Conservation (phyloP, 345 rosid species). For the Erucastrum elatum region DNA sequence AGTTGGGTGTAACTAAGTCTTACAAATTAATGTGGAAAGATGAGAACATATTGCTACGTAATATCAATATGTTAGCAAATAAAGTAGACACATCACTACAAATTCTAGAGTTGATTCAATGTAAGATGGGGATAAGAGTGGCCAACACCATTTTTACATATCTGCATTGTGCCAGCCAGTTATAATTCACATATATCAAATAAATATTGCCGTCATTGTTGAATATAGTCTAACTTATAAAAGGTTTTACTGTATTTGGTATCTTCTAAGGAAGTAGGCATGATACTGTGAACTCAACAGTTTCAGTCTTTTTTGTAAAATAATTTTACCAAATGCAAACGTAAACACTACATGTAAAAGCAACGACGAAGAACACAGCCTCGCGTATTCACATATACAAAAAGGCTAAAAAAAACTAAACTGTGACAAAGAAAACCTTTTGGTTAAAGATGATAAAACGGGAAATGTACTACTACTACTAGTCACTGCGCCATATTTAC, state of each 20-base stretch:
- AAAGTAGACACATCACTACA: background rate
- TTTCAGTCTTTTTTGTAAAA: background rate
- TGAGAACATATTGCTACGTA: background rate
- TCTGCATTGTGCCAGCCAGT: background rate
- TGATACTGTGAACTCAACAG: background rate
- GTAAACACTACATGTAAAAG: no score
- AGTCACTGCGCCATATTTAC: constrained; percentile 20
- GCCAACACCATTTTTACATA: background rate
- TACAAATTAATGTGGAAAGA: background rate
- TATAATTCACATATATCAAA: background rate
- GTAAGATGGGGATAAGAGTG: constrained; percentile 20
- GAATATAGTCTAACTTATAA: no score
- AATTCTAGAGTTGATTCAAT: background rate
- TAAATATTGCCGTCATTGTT: no score
- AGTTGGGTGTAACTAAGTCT: background rate
- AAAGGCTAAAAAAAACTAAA: background rate
- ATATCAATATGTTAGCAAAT: background rate
- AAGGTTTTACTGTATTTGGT: no score
- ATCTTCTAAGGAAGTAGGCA: no score
- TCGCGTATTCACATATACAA: background rate
- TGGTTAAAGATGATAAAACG: background rate
- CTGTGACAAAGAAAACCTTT: background rate
- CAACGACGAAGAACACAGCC: background rate
- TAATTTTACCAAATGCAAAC: background rate
- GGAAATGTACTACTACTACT: background rate